Evolutionary conservation across 176 grass and related monocot species (phyloP), one percentile per base, ranked within the genome.

Genomic region (Zizania latifolia): DNA sequence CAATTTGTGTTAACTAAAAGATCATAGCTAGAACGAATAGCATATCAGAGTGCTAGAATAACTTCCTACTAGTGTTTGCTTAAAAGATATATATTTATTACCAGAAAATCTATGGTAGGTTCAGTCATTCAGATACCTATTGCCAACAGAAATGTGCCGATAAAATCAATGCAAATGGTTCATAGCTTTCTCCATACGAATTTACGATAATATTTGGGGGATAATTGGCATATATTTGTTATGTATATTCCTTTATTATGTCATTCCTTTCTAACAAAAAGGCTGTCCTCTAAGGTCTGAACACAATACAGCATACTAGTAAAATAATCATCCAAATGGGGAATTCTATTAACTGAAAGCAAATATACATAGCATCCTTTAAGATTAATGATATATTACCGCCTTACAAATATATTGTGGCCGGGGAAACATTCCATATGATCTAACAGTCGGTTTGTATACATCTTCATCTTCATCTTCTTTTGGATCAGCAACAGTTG

Each of bases 331-430:
- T 50, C 3, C 8, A 57, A 39, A 14, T 24, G 14, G 39, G n/a
- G 29, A 55, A n/a, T 17, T 29, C 23, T 22, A 29, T 27, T 79
- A 39, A 30, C 22, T 0, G 10, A 7, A 74, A 80, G 15, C 10
- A 61, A 36, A 64, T 38, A 31, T 38, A 38, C 8, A 3, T 30
- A 37, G 8, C 22, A 78, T 19, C 17, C 58, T 48, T 27, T 54
- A 78, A 77, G 45, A 77, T 40, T 36, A 51, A 10, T 53, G 22
- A n/a, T 39, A 33, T 77, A 66, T 82, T 82, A 87, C 85, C 85
- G 79, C 73, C 58, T 87, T 87, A 59, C 79, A 87, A 58, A 87
- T 87, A 82, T 87, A 71, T 50, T 82, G 85, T 30, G 85, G 85
- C 19, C 79, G 60, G 32, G 85, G 85, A 72, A 82, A 87, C 85